These are phyloP conservation scores for Penicillium crystallinum DNA, from an alignment of 495 filamentous ascomycete genomes.

Conservation along the genomic window DNA sequence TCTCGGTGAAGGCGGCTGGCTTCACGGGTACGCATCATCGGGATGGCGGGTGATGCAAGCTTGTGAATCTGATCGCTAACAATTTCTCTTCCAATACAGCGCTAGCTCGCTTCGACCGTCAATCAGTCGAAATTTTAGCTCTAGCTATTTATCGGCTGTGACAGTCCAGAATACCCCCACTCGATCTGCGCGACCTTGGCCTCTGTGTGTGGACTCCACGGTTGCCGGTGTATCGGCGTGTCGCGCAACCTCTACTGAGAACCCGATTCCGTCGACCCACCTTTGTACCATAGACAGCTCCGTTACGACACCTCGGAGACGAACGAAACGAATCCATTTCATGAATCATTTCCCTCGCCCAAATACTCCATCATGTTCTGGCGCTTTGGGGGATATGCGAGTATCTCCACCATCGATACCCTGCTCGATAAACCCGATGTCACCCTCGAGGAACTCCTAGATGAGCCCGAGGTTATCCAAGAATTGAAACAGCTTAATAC, in stretches of 20 bases:
- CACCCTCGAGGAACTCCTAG: conserved; percentile 89
- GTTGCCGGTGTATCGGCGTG: conserved; percentile 16
- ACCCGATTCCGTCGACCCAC: conserved; percentile 4
- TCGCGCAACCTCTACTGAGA: conserved; percentile 10
- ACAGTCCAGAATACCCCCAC: conserved; percentile 2
- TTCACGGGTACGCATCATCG: conserved; percentile 18
- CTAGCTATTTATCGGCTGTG: not conserved
- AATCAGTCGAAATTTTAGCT: not conserved
- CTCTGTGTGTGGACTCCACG: conserved; percentile 18
- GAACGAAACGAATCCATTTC: conserved; percentile 25
- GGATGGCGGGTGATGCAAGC: conserved; percentile 21
- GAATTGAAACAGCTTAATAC: conserved; percentile 97
- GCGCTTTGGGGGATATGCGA: conserved; percentile 97
- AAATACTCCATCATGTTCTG: conserved; percentile 82
- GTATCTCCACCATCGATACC: conserved; percentile 90
- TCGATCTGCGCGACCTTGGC: conserved; percentile 9
- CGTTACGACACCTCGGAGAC: conserved; percentile 27
- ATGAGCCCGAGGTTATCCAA: conserved; percentile 92
- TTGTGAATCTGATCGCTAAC: conserved; percentile 24
- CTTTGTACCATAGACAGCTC: conserved; percentile 30
- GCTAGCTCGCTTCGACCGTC: conserved; percentile 30
- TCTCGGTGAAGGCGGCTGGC: conserved; percentile 10
- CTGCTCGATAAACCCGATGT: conserved; percentile 94
- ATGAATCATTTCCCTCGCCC: conserved; percentile 38
- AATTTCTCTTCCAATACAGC: conserved; percentile 17